phyloP scores from a whole-genome alignment of 192 early-diverging fungal species.

The Coemansia sp. region DNA sequence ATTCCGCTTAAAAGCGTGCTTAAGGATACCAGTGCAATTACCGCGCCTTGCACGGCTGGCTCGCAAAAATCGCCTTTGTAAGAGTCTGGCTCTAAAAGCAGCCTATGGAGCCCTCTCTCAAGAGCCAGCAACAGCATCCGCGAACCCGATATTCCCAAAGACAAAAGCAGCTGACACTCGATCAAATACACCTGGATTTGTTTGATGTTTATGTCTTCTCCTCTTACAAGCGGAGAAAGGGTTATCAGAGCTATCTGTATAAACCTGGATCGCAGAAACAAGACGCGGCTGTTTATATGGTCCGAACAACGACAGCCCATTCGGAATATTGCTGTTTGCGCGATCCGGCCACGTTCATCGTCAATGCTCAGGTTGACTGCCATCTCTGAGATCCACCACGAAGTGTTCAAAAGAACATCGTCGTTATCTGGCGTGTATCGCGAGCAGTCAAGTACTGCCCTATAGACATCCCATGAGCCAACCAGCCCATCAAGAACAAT shows the following conservation, averaged over 20 bases:
- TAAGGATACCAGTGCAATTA: conserved; percentile 23
- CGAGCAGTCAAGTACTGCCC: conserved; percentile 48
- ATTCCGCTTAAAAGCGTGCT: conserved; percentile 25
- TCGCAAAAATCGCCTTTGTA: conserved; percentile 31
- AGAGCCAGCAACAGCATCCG: conserved; percentile 32
- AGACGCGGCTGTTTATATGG: conserved; percentile 27
- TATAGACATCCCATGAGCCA: conserved; percentile 38
- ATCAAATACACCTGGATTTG: conserved; percentile 42
- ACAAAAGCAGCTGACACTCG: conserved; percentile 35
- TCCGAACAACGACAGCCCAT: conserved; percentile 44
- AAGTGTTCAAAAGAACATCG: conserved; percentile 39
- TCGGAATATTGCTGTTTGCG: conserved; percentile 42
- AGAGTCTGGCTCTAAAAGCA: conserved; percentile 21
- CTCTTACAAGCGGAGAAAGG: conserved; percentile 30
- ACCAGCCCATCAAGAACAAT: conserved; percentile 40
- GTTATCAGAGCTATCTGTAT: conserved; percentile 39
- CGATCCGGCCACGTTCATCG: conserved; percentile 31
- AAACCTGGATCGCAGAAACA: conserved; percentile 45
- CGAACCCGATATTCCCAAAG: conserved; percentile 41
- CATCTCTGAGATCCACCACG: conserved; percentile 42
- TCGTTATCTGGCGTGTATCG: conserved; percentile 43
- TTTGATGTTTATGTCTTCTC: conserved; percentile 21
- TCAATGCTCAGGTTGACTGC: conserved; percentile 31
- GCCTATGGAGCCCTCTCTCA: conserved; percentile 22
- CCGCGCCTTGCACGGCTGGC: conserved; percentile 24